Conservation (phyloP, 2,329 filamentous ascomycete genomes). For the Fusarium proliferatum region DNA sequence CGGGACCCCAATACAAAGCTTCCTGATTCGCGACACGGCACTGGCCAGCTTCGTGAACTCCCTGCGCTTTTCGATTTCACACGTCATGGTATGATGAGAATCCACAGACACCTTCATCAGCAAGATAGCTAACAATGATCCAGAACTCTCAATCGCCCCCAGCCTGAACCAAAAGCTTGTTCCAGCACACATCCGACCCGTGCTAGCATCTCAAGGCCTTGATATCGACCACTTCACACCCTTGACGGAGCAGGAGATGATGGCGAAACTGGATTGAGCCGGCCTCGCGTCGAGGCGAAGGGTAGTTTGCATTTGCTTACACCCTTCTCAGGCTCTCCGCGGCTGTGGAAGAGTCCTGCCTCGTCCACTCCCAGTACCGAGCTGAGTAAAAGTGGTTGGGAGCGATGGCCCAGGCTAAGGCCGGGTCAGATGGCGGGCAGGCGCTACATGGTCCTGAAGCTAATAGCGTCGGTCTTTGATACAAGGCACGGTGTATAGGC, state of each 20-base stretch:
- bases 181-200: slow-evolving; percentile 80
- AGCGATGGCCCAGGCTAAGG: slow-evolving; percentile 45
- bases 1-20: slow-evolving; percentile 90
- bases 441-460: slow-evolving; percentile 47
- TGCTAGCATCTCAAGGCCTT: slow-evolving; percentile 80
- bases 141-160: slow-evolving; percentile 96
- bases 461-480: slow-evolving; percentile 41
- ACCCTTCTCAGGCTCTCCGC: slow-evolving; percentile 45
- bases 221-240: slow-evolving; percentile 96
- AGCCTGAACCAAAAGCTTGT: slow-evolving; percentile 89
- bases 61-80: slow-evolving; percentile 94
- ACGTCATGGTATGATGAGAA: slow-evolving; percentile 78
- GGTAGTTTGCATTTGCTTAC: slow-evolving; percentile 50
- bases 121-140: slow-evolving; percentile 24
- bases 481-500: slow-evolving; percentile 39
- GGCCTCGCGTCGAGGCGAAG: slow-evolving; percentile 41
- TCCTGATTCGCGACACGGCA: slow-evolving; percentile 92
- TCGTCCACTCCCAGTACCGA: slow-evolving; percentile 47
- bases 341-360: slow-evolving; percentile 47
- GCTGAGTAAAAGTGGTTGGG: slow-evolving; percentile 45
- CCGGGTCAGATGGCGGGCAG: slow-evolving; percentile 45
- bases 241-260: slow-evolving; percentile 94
- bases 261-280: slow-evolving; percentile 92
- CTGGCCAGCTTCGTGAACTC: slow-evolving; percentile 81
- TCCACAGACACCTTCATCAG: background rate